Evolutionary conservation across 768 basidiomycete species (phyloP).

Genomic region (Stropharia rugosoannulata): DNA sequence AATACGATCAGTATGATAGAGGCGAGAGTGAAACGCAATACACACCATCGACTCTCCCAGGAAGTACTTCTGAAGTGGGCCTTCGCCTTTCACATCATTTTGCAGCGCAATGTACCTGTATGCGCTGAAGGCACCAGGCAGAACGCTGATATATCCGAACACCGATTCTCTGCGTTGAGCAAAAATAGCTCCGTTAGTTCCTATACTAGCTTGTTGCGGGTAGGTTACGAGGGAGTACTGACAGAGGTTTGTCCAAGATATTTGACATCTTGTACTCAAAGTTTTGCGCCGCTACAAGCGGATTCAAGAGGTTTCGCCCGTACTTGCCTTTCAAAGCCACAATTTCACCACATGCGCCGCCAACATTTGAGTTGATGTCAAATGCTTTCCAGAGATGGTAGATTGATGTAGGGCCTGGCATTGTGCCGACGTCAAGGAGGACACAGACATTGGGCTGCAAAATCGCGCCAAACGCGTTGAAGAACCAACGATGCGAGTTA

Average conservation of each 20-base stretch:
- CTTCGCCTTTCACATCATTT: slow-evolving; percentile 81
- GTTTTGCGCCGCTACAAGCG: slow-evolving; percentile 34
- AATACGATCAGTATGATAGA: not conserved
- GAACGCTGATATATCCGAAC: slow-evolving; percentile 93
- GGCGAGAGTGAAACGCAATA: not conserved
- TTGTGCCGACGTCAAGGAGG: slow-evolving; percentile 79
- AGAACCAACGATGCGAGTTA: slow-evolving; percentile 94
- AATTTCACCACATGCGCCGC: slow-evolving; percentile 95
- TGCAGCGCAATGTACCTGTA: slow-evolving; percentile 90
- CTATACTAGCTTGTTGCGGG: slow-evolving; percentile 23
- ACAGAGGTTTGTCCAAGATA: slow-evolving; percentile 87
- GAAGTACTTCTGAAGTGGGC: slow-evolving; percentile 95
- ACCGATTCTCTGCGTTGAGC: slow-evolving; percentile 57
- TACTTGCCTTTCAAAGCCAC: slow-evolving; percentile 88
- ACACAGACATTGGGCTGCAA: slow-evolving; percentile 92
- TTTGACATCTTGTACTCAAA: slow-evolving; percentile 96
- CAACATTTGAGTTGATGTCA: slow-evolving; percentile 88
- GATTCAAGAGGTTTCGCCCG: slow-evolving; percentile 77
- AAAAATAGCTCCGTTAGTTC: not conserved
- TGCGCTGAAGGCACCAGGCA: slow-evolving; percentile 92
- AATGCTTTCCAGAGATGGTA: slow-evolving; percentile 97
- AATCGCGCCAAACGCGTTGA: slow-evolving; percentile 83
- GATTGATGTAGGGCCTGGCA: slow-evolving; percentile 85
- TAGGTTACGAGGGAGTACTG: not conserved
- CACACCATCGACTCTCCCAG: slow-evolving; percentile 89